Percentiles rank a stretch among this genome's conserved stretches.
These are phyloP conservation scores for Plantago elongata DNA, from an alignment of 257 asterid genomes.

Conservation along the genomic window DNA sequence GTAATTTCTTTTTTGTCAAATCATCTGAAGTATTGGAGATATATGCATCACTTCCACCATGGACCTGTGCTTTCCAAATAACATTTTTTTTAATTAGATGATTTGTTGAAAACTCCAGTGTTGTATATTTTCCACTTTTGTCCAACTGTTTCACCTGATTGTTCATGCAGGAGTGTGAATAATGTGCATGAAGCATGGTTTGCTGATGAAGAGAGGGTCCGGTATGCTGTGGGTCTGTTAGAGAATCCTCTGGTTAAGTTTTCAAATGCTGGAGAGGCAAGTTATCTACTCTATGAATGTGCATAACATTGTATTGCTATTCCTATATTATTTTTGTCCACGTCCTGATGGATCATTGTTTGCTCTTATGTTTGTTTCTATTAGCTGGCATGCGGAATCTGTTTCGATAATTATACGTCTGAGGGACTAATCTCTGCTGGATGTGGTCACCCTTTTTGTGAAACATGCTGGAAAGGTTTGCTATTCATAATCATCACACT, in stretches of 20 bases:
- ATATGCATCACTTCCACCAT: conserved; percentile 4
- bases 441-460: conserved; percentile 81
- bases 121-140: conserved; percentile 12
- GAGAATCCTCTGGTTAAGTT: conserved; percentile 48
- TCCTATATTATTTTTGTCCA: not conserved
- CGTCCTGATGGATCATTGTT: conserved; percentile 15
- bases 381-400: conserved; percentile 78
- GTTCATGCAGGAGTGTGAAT: conserved; percentile 65
- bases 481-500: conserved; percentile 16
- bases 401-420: conserved; percentile 53
- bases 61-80: conserved; percentile 5
- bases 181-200: conserved; percentile 92
- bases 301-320: conserved; percentile 13
- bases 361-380: conserved; percentile 14
- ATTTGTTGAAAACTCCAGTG: conserved; percentile 2
- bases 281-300: conserved; percentile 19
- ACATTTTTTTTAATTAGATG: not conserved
- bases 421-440: conserved; percentile 42
- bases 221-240: conserved; percentile 71
- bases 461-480: conserved; percentile 77
- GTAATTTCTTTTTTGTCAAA: conserved; percentile 30
- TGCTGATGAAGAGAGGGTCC: conserved; percentile 76
- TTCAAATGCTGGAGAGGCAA: conserved; percentile 50
- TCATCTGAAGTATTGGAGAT: not conserved
- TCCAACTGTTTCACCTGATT: conserved; percentile 9